phyloP scores from a whole-genome alignment of 768 basidiomycete genomes.

The Amanita pseudoporphyria region DNA sequence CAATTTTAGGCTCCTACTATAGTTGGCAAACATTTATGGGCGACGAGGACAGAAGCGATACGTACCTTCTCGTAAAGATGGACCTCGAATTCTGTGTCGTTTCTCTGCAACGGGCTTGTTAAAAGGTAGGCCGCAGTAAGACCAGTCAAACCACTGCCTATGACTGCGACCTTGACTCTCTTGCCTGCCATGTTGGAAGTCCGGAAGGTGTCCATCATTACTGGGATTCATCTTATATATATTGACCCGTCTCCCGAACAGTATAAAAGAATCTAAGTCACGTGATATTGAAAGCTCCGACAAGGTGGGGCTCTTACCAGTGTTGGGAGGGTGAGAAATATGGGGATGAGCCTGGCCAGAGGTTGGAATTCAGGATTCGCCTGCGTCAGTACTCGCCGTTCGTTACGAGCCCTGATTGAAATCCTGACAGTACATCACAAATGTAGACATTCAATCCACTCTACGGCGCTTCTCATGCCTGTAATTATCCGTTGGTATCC shows the following conservation, averaged over 20 bases:
- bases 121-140: conserved; percentile 60
- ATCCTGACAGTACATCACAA: too few species aligned
- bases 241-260: not conserved
- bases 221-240: too few species aligned
- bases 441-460: not conserved
- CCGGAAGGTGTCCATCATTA: too few species aligned
- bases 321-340: too few species aligned
- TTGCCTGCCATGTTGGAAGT: conserved; percentile 20
- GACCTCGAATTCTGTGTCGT: conserved; percentile 46
- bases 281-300: too few species aligned
- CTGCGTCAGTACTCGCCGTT: too few species aligned
- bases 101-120: conserved; percentile 20
- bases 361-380: too few species aligned
- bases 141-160: conserved; percentile 69
- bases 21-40: not conserved
- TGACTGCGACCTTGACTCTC: conserved; percentile 51
- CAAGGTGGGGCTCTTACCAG: too few species aligned
- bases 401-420: too few species aligned
- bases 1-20: conserved; percentile 40
- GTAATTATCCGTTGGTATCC: conserved; percentile 8
- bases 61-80: conserved; percentile 70
- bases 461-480: conserved; percentile 7
- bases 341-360: too few species aligned
- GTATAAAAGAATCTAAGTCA: too few species aligned
- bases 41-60: not conserved